phyloP scores from a whole-genome alignment of 1,284 basidiomycete genomes.

The Ganoderma resinaceum region DNA sequence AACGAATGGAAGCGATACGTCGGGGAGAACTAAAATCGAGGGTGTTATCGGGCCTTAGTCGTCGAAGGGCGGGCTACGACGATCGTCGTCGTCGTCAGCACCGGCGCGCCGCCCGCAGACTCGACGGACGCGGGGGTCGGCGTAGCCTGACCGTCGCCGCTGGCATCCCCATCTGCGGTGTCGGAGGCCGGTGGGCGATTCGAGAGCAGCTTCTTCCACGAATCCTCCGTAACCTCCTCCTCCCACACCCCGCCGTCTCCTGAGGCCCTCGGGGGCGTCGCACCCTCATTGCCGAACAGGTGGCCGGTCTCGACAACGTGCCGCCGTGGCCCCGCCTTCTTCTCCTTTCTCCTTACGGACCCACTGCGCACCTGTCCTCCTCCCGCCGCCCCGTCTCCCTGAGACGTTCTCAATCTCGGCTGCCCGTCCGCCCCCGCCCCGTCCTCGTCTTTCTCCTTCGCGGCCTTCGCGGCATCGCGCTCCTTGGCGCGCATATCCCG shows the following conservation, averaged over 20 bases:
- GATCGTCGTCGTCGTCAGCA: not conserved
- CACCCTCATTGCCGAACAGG: constrained; percentile 13
- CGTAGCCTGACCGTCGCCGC: not conserved
- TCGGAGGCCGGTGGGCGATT: constrained; percentile 2
- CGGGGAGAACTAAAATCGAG: not conserved
- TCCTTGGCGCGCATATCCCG: constrained; percentile 29
- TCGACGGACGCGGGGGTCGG: not conserved
- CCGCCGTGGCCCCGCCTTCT: not conserved
- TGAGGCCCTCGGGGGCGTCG: not conserved
- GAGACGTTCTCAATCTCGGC: not conserved
- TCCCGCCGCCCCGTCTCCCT: not conserved
- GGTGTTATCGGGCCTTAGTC: not conserved
- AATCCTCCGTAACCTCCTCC: constrained; percentile 28
- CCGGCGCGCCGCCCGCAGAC: not conserved
- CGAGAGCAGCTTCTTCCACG: constrained; percentile 28
- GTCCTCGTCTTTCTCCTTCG: not conserved
- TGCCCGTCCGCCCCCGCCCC: not conserved
- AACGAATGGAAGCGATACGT: not conserved
- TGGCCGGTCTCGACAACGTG: constrained; percentile 16
- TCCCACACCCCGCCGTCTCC: constrained; percentile 32
- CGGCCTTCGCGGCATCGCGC: not conserved
- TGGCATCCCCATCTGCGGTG: not conserved
- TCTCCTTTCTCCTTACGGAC: constrained; percentile 1
- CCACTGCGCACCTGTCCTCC: not conserved
- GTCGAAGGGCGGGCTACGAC: not conserved